A percentile compares a stretch with the other conserved stretches of the same genome.
phyloP scores from a whole-genome alignment of 495 filamentous ascomycete genomes.

The Hyaloscypha variabilis region DNA sequence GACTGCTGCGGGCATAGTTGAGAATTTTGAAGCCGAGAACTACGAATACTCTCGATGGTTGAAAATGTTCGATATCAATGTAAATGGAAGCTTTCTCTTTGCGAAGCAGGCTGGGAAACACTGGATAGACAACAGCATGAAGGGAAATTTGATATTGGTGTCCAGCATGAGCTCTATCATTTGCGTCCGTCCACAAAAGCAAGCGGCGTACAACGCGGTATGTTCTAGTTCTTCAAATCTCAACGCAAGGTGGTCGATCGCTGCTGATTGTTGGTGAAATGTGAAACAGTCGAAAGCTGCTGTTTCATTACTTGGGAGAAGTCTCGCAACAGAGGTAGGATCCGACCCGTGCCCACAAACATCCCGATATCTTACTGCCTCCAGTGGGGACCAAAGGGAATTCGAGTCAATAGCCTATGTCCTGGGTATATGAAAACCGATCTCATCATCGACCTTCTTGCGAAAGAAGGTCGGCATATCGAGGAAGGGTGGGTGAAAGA shows the following conservation, averaged over 20 bases:
- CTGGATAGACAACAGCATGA: slow-evolving; percentile 30
- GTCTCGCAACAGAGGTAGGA: slow-evolving; percentile 29
- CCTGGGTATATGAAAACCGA: slow-evolving; percentile 30
- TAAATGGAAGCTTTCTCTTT: slow-evolving; percentile 33
- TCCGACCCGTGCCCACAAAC: background rate
- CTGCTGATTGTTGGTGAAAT: background rate
- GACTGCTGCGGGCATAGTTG: slow-evolving; percentile 33
- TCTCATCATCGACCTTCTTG: slow-evolving; percentile 32
- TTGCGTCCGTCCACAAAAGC: slow-evolving; percentile 35
- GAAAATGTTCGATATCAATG: slow-evolving; percentile 34
- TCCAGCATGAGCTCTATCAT: slow-evolving; percentile 32
- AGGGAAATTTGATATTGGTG: slow-evolving; percentile 35
- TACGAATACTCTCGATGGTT: slow-evolving; percentile 31
- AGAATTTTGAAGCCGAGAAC: slow-evolving; percentile 29
- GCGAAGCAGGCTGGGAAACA: slow-evolving; percentile 31
- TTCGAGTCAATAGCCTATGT: slow-evolving; percentile 28
- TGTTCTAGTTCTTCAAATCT: background rate
- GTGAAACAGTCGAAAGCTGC: slow-evolving; percentile 29
- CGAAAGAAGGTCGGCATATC: slow-evolving; percentile 23
- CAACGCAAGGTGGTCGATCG: background rate
- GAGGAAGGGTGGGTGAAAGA: slow-evolving; percentile 30
- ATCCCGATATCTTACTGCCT: slow-evolving; percentile 2
- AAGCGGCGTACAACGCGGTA: slow-evolving; percentile 35
- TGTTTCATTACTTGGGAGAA: slow-evolving; percentile 29
- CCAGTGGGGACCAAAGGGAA: slow-evolving; percentile 31